These are phyloP conservation scores for Fusarium sp. DNA, from an alignment of 2,329 filamentous ascomycete genomes.

Conservation along the genomic window DNA sequence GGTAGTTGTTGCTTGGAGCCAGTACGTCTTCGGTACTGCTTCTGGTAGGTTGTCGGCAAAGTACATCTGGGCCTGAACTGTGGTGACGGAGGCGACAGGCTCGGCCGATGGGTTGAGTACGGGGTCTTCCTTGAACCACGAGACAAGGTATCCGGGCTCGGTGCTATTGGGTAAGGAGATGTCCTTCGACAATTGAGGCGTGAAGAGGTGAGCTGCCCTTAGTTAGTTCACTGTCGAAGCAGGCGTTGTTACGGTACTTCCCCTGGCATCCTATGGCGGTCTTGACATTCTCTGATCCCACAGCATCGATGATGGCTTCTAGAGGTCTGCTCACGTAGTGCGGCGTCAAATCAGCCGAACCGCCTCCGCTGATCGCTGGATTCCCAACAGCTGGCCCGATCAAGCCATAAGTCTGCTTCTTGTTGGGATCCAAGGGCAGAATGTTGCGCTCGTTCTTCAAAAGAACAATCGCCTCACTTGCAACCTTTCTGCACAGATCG, in stretches of 20 bases:
- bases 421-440: slow-evolving; percentile 12
- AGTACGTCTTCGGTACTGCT: background rate
- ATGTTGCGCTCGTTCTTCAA: slow-evolving; percentile 27
- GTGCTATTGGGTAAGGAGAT: background rate
- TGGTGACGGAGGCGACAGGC: background rate
- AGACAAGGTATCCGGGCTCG: background rate
- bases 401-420: slow-evolving; percentile 48
- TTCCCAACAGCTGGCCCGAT: slow-evolving; percentile 35
- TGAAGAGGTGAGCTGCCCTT: background rate
- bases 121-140: background rate
- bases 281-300: slow-evolving; percentile 19
- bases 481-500: slow-evolving; percentile 22
- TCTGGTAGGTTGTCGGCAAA: background rate
- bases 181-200: background rate
- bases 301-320: slow-evolving; percentile 41
- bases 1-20: background rate
- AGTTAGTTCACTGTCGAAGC: background rate
- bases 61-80: background rate
- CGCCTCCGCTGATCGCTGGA: slow-evolving; percentile 40
- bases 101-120: background rate
- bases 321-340: slow-evolving; percentile 46
- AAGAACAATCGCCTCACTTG: slow-evolving; percentile 65
- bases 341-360: slow-evolving; percentile 45
- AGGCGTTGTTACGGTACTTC: background rate
- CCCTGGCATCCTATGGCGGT: slow-evolving; percentile 6